Base-by-base conservation (phyloP, 768 basidiomycete genomes). In the Boletus pseudopeckii region DNA sequence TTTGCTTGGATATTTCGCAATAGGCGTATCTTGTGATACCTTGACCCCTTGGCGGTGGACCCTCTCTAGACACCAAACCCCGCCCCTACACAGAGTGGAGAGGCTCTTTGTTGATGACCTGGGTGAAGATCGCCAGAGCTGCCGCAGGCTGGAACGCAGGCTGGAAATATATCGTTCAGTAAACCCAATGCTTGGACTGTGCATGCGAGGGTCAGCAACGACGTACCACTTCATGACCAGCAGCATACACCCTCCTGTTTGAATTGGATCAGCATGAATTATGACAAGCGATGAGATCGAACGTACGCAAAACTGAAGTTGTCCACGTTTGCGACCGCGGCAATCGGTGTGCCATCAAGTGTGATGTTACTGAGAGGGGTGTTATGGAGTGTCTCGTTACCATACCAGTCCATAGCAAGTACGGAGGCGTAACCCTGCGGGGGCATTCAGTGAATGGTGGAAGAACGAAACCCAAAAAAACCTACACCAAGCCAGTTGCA, bases 231-330 rank as follows among this genome's bases (percentile, higher is more conserved):
- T 83, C 79, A 58, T 86, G 85, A 9, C 85, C 84, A 7, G 84
- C 70, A 55, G 64, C 73, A 62, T 72, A 85, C 0, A 87, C 76
- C 11, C 82, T 74, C 55, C 83, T 84, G 36, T 26, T 15, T 17
- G 37, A 5, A 50, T 26, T 15, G 20, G 10, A 26, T 48, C n/a
- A 37, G 34, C 10, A 3, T 20, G 18, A 18, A 20, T 30, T 3
- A 24, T 9, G 11, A 24, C n/a, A n/a, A 30, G 2, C 0, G 24
- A 43, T 13, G 22, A 34, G 33, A 13, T 14, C 33, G n/a, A 22
- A 77, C 83, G 60, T 53, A 85, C 83, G 83, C 85, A 64, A 86
- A 87, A 0, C 80, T 74, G 62, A 86, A 85, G 53, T 83, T 83
- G 56, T 81, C 82, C 33, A 86, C 79, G 47, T 85, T 85, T 63